phyloP scores from a whole-genome alignment of 169 alveolate species.

The Plasmodium knowlesi region DNA sequence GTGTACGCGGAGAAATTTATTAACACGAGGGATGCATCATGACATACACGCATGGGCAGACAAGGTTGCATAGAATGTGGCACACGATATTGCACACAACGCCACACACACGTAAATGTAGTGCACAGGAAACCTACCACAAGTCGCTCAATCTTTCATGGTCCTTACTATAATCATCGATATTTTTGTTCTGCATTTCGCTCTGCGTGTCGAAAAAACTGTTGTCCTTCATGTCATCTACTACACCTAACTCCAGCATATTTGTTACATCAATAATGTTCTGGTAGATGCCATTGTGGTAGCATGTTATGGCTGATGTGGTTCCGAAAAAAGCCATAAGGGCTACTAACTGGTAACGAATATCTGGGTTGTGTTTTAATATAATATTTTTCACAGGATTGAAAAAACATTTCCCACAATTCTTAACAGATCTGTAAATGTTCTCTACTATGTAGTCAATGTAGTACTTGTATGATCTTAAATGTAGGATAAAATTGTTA shows the following conservation, averaged over 20 bases:
- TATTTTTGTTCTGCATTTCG: slow-evolving; percentile 80
- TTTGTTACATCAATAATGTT: slow-evolving; percentile 83
- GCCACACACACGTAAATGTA: neutral
- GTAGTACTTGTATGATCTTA: slow-evolving; percentile 74
- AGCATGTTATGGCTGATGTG: slow-evolving; percentile 84
- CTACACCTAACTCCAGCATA: slow-evolving; percentile 82
- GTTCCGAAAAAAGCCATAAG: slow-evolving; percentile 86
- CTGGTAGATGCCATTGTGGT: slow-evolving; percentile 84
- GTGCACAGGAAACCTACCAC: slow-evolving; percentile 69
- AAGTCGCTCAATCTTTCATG: slow-evolving; percentile 80
- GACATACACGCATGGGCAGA: neutral
- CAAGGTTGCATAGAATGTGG: too few species aligned
- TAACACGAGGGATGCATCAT: neutral
- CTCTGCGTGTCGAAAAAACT: slow-evolving; percentile 86
- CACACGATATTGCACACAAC: neutral
- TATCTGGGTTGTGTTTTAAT: slow-evolving; percentile 88
- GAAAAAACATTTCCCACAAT: slow-evolving; percentile 62
- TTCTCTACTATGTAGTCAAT: slow-evolving; percentile 77
- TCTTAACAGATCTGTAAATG: slow-evolving; percentile 45
- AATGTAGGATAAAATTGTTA: slow-evolving; percentile 61
- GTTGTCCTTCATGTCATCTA: slow-evolving; percentile 86
- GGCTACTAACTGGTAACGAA: slow-evolving; percentile 89
- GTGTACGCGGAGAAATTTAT: neutral
- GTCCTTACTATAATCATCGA: slow-evolving; percentile 81
- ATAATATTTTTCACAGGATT: slow-evolving; percentile 80